Percentiles rank a stretch among this genome's conserved stretches.
phyloP scores from a whole-genome alignment of 495 filamentous ascomycete species.

The Aspergillus biplanus region DNA sequence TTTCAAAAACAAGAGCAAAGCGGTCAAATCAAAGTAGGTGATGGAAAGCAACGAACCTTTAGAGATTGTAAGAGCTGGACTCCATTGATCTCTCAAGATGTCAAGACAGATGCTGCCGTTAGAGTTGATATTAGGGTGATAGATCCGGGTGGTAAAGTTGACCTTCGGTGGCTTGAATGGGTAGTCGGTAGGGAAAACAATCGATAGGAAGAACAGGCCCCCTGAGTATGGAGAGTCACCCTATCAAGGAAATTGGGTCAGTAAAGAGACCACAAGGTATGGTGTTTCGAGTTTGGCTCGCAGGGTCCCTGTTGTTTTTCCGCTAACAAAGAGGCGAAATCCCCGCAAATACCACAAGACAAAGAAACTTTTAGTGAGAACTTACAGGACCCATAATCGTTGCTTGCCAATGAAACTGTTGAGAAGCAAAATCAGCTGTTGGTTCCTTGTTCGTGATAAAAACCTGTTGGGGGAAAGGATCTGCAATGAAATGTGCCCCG shows the following conservation, averaged over 20 bases:
- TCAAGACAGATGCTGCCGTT: slow-evolving; percentile 99
- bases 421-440: slow-evolving; percentile 20
- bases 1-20: background rate
- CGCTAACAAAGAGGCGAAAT: background rate
- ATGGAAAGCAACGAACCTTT: slow-evolving; percentile 71
- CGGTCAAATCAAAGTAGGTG: background rate
- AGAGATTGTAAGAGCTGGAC: slow-evolving; percentile 95
- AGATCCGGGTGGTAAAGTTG: slow-evolving; percentile 99
- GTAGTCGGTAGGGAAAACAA: slow-evolving; percentile 99
- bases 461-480: slow-evolving; percentile 1
- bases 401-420: slow-evolving; percentile 99
- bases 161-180: slow-evolving; percentile 99
- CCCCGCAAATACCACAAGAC: background rate
- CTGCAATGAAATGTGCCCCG: slow-evolving; percentile 25
- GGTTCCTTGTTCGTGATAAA: slow-evolving; percentile 17
- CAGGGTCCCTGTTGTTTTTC: slow-evolving; percentile 18
- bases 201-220: slow-evolving; percentile 97
- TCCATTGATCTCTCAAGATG: slow-evolving; percentile 98
- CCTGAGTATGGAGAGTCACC: slow-evolving; percentile 94
- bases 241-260: slow-evolving; percentile 44
- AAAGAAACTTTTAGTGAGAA: slow-evolving; percentile 27
- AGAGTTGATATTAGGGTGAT: slow-evolving; percentile 99
- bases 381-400: slow-evolving; percentile 99
- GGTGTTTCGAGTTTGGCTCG: slow-evolving; percentile 28
- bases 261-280: background rate